Base-by-base conservation (phyloP, 106 monocot genomes). In the Triglochin maritima region DNA sequence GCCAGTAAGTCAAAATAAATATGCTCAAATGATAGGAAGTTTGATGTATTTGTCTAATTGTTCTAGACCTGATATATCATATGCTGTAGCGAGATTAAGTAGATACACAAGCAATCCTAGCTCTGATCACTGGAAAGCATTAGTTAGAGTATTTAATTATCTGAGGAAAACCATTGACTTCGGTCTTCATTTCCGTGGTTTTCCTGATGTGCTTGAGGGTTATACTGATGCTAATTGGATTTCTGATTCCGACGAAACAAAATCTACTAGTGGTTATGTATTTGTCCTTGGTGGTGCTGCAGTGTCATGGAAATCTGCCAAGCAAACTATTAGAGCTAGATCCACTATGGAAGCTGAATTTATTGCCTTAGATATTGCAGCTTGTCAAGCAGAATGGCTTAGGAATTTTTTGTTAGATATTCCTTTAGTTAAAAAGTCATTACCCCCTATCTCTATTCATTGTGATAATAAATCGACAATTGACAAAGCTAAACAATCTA, bases 171-270 rank as follows among this genome's bases (percentile, higher is more conserved):
- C 73, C 4, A 57, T 57, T 4, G 4, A 3, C 1, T 74, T 57
- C 66, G 66, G 65, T 9, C 11, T 74, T 10, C 53, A 65, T 56
- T 74, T 45, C 47, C 3, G 45, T 7, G 7, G 56, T 50, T 57
- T 45, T 62, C 73, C 50, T 4, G 4, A 64, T 56, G 53, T 55
- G 15, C 17, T 66, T 9, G 54, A 74, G 14, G 73, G 65, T 9
- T 74, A 56, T 43, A 17, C 4, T n/a, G 43, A 65, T 56, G 11
- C 73, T 13, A 74, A 74, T 57, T 74, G 56, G 73, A 74, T 74
- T 17, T 14, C 7, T 51, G 66, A 66, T 42, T 66, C 66, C 15
- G 8, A 46, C 47, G 42, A 70, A 58, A 45, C 57, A 29, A 70
- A 70, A 11, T 70, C 59, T 15, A 59, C 59, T 3, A 60, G 10